Evolutionary conservation across 805 yeast species (phyloP).

Genomic region (Danielia oregonensis): DNA sequence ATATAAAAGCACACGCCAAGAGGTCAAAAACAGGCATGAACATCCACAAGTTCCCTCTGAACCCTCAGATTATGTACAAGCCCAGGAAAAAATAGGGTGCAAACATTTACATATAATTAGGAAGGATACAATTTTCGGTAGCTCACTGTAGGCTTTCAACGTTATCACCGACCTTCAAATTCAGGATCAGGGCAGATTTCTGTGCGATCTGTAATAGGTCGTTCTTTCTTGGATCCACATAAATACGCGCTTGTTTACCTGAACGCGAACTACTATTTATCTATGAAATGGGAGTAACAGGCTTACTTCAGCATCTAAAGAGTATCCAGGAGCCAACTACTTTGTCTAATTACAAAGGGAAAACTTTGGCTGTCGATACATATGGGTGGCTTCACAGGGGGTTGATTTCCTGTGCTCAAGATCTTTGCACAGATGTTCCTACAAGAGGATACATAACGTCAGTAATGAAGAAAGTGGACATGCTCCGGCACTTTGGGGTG

Average conservation of each 20-base stretch:
- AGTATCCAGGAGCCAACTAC: conserved; percentile 62
- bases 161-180: no score
- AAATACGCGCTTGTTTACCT: background rate
- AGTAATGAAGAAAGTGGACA: conserved; percentile 59
- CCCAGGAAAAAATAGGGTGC: conserved; percentile 22
- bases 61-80: conserved; percentile 33
- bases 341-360: conserved; percentile 62
- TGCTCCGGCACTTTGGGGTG: conserved; percentile 66
- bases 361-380: conserved; percentile 87
- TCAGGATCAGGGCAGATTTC: no score
- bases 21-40: conserved; percentile 18
- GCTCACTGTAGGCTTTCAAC: no score
- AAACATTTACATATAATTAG: background rate
- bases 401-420: conserved; percentile 76
- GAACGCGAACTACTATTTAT: background rate
- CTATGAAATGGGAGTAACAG: conserved; percentile 88
- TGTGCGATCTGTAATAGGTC: no score
- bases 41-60: conserved; percentile 28
- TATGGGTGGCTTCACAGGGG: conserved; percentile 96
- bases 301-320: conserved; percentile 75
- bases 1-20: conserved; percentile 13
- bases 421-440: conserved; percentile 65
- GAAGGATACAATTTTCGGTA: no score
- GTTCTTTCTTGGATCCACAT: no score
- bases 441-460: conserved; percentile 72